A percentile compares a stretch with the other conserved stretches of the same genome.
Evolutionary conservation across 495 filamentous ascomycete genomes (phyloP).

Genomic region (Neurospora sp.): DNA sequence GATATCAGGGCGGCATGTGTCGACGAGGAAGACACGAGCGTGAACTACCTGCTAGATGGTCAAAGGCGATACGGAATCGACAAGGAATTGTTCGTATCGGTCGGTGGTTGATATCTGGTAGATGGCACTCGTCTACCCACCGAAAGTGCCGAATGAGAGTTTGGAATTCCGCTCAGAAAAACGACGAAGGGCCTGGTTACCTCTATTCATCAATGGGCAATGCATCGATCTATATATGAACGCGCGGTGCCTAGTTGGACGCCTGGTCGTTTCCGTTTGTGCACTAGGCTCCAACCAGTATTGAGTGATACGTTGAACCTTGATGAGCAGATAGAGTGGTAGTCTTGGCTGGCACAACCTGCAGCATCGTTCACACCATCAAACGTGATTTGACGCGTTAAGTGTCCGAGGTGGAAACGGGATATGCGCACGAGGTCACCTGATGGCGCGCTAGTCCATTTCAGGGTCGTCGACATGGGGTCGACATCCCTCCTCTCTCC

Average conservation of each 20-base stretch:
- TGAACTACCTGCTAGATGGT: background rate
- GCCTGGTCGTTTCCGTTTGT: background rate
- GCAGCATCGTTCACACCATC: conserved; percentile 2
- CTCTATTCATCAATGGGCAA: background rate
- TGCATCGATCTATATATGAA: background rate
- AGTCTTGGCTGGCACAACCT: background rate
- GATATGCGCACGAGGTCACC: conserved; percentile 15
- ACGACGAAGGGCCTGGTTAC: background rate
- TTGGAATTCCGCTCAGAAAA: background rate
- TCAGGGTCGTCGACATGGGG: background rate
- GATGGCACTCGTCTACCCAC: background rate
- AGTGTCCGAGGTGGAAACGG: conserved; percentile 6
- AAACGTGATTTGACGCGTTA: conserved; percentile 20
- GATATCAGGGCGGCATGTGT: background rate
- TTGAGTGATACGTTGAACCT: background rate
- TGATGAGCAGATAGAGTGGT: background rate
- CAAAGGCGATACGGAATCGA: background rate
- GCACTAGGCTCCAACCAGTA: background rate
- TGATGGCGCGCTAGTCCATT: conserved; percentile 12
- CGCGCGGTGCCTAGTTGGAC: background rate
- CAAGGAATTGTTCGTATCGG: background rate
- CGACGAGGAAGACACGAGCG: background rate
- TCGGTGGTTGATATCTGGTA: background rate
- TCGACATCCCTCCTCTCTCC: background rate
- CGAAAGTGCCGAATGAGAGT: background rate